A percentile compares a stretch with the other conserved stretches of the same genome.
Conservation (phyloP, 768 basidiomycete species). For the Mycena kentingensis region DNA sequence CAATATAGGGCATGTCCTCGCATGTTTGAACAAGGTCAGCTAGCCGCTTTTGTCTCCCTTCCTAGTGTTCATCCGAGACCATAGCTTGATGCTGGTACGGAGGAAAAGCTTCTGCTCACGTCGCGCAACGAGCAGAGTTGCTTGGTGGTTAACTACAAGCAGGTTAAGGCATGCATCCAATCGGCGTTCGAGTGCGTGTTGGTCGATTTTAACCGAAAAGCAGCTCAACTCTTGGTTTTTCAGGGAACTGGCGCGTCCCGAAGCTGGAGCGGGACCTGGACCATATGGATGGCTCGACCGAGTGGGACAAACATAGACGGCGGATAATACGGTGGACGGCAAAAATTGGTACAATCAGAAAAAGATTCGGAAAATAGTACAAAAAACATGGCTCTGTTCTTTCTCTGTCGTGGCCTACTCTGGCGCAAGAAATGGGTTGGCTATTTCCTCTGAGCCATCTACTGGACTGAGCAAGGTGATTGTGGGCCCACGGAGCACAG, state of each 20-base stretch:
- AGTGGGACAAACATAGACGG: background rate
- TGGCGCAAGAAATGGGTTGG: constrained; percentile 81
- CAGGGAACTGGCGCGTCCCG: too few species aligned
- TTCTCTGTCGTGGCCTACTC: constrained; percentile 44
- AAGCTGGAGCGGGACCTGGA: too few species aligned
- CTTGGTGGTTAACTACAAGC: constrained; percentile 90
- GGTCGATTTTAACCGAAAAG: background rate
- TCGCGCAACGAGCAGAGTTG: constrained; percentile 96
- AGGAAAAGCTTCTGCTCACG: constrained; percentile 93
- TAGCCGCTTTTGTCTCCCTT: background rate
- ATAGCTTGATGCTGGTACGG: constrained; percentile 89
- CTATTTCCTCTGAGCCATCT: constrained; percentile 93
- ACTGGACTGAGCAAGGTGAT: constrained; percentile 93
- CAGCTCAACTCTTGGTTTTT: too few species aligned
- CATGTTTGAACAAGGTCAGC: constrained; percentile 89
- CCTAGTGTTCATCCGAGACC: background rate
- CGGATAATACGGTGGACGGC: constrained; percentile 16
- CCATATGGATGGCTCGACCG: background rate
- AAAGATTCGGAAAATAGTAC: constrained; percentile 41
- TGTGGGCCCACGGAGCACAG: constrained; percentile 91
- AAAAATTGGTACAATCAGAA: constrained; percentile 72
- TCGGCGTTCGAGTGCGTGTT: constrained; percentile 74
- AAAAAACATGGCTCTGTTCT: constrained; percentile 30
- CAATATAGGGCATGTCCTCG: constrained; percentile 87
- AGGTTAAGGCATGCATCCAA: constrained; percentile 84